These are phyloP conservation scores for Pyrenochaeta sp. DNA, from an alignment of 2,329 filamentous ascomycete genomes.

Conservation along the genomic window DNA sequence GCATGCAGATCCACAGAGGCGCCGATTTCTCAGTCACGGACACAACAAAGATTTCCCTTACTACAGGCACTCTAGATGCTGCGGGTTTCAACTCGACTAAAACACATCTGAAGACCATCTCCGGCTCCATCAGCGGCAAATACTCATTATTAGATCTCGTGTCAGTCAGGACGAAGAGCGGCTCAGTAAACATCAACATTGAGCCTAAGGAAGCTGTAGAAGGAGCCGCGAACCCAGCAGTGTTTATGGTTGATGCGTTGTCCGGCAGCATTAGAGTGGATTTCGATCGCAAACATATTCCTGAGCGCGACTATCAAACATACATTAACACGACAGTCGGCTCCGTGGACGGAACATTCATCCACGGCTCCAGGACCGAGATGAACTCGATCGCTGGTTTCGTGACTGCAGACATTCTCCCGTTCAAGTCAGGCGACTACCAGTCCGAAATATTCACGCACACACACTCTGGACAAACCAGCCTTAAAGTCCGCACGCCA, in stretches of 20 bases:
- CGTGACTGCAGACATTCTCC: constrained; percentile 49
- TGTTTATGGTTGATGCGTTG: constrained; percentile 46
- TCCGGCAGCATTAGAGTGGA: constrained; percentile 50
- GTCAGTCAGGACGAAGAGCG: constrained; percentile 51
- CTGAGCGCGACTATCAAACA: constrained; percentile 53
- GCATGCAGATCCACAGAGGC: constrained; percentile 48
- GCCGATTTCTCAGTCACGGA: constrained; percentile 44
- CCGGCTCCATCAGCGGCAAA: constrained; percentile 52
- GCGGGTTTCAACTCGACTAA: constrained; percentile 47
- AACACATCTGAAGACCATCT: constrained; percentile 50
- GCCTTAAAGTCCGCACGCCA: constrained; percentile 42
- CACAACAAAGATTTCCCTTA: constrained; percentile 40
- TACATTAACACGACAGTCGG: constrained; percentile 50
- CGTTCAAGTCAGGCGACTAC: constrained; percentile 40
- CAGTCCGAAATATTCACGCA: constrained; percentile 43
- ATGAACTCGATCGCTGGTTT: constrained; percentile 49
- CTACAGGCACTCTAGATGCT: constrained; percentile 46
- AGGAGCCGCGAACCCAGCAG: constrained; percentile 41
- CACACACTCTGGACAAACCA: constrained; percentile 46
- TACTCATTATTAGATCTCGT: constrained; percentile 54
- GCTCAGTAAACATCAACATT: constrained; percentile 52
- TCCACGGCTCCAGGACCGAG: constrained; percentile 51
- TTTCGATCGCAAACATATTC: constrained; percentile 47
- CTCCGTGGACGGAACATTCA: constrained; percentile 49
- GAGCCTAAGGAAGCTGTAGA: constrained; percentile 46